Conservation (phyloP, 2,329 filamentous ascomycete genomes). For the Calonectria pauciramosa region DNA sequence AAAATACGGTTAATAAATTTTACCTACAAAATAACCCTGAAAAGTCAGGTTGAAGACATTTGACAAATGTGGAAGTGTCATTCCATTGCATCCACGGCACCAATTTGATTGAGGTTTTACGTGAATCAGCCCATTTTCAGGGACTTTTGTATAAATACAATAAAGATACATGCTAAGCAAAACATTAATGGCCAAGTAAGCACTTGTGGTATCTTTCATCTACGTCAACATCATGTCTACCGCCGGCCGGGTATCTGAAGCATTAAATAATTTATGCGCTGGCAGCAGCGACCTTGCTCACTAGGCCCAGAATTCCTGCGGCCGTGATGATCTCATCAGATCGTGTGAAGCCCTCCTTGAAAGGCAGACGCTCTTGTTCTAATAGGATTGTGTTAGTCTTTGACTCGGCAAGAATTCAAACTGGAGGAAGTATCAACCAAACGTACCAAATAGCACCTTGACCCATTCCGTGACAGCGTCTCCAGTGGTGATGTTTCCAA, state of each 20-base stretch:
- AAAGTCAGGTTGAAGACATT: background rate
- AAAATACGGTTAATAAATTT: background rate
- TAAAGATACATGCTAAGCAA: background rate
- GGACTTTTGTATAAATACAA: background rate
- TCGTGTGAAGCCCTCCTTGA: background rate
- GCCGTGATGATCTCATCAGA: background rate
- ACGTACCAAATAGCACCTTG: constrained; percentile 39
- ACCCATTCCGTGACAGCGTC: constrained; percentile 41
- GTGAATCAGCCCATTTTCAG: background rate
- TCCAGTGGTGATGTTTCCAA: constrained; percentile 31
- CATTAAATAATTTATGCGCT: background rate
- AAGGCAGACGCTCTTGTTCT: background rate
- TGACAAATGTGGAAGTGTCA: background rate
- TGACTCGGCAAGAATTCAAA: rapidly evolving
- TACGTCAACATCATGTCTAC: background rate
- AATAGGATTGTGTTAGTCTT: constrained; percentile 15
- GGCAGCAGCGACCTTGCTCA: background rate
- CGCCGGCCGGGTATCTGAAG: background rate
- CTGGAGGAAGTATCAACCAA: background rate
- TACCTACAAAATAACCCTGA: background rate
- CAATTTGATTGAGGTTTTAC: background rate
- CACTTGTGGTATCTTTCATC: background rate
- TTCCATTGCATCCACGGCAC: background rate
- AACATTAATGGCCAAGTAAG: background rate
- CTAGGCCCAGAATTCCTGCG: background rate